phyloP scores from a whole-genome alignment of 805 yeast species.

The Saccharomycopsis sp. region DNA sequence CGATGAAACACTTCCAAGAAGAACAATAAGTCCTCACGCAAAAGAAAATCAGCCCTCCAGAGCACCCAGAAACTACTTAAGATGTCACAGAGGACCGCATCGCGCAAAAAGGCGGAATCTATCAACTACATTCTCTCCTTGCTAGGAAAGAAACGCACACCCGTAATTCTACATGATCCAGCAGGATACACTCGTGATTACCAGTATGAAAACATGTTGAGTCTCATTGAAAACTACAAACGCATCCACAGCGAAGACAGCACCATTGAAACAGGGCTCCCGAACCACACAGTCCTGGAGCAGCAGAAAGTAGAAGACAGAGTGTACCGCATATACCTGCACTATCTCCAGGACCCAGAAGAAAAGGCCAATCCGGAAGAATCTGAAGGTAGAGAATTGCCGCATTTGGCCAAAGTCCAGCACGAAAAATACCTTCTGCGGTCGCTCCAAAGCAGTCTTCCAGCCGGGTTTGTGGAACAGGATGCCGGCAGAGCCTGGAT shows the following conservation, averaged over 20 bases:
- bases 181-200: slow-evolving; percentile 24
- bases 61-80: neutral
- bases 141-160: slow-evolving; percentile 10
- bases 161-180: slow-evolving; percentile 3
- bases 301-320: slow-evolving; percentile 36
- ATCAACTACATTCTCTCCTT: slow-evolving; percentile 4
- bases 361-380: neutral
- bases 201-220: slow-evolving; percentile 11
- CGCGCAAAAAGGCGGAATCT: neutral
- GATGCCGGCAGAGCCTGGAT: slow-evolving; percentile 96
- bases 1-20: no score
- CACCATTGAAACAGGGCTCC: slow-evolving; percentile 18
- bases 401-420: slow-evolving; percentile 26
- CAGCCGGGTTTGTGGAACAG: slow-evolving; percentile 43
- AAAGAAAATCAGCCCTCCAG: no score
- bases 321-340: slow-evolving; percentile 29
- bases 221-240: neutral
- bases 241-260: slow-evolving; percentile 21
- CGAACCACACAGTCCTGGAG: slow-evolving; percentile 32
- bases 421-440: slow-evolving; percentile 41
- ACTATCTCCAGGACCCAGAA: slow-evolving; percentile 24
- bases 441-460: slow-evolving; percentile 40
- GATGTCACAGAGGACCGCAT: slow-evolving; percentile 1
- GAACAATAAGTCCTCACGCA: no score
- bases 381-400: slow-evolving; percentile 16